These are phyloP conservation scores for Colletotrichum sp. DNA, from an alignment of 2,329 filamentous ascomycete genomes.

Conservation along the genomic window DNA sequence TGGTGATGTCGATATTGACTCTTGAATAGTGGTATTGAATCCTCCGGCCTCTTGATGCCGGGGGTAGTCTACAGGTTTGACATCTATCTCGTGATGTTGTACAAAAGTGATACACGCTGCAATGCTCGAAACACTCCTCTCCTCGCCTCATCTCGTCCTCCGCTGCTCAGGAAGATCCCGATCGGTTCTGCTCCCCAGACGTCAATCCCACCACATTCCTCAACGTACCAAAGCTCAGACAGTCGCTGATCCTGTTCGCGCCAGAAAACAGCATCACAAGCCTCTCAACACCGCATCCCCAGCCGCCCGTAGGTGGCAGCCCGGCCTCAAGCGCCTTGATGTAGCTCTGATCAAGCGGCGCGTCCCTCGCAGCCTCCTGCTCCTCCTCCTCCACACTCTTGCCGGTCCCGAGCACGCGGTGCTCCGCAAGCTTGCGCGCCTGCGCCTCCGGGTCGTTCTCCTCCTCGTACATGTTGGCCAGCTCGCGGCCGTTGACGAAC, in stretches of 20 bases:
- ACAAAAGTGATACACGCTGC: background rate
- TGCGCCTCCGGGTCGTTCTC: conserved; percentile 93
- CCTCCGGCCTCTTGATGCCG: background rate
- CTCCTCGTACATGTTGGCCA: conserved; percentile 98
- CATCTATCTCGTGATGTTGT: background rate
- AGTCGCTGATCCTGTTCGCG: conserved; percentile 79
- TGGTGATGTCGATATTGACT: background rate
- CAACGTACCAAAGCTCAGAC: conserved; percentile 86
- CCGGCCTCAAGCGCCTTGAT: conserved; percentile 85
- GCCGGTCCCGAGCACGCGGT: conserved; percentile 43
- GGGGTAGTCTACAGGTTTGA: background rate
- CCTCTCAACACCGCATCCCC: conserved; percentile 92
- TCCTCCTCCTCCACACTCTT: conserved; percentile 30
- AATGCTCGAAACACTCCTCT: background rate
- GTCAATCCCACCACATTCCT: conserved; percentile 66
- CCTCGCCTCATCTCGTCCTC: background rate
- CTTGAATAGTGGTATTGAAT: background rate
- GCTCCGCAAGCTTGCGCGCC: conserved; percentile 76
- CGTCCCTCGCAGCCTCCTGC: conserved; percentile 42
- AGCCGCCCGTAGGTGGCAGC: conserved; percentile 93
- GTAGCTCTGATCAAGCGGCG: conserved; percentile 77
- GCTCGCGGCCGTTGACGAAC: conserved; percentile 79
- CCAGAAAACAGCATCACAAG: conserved; percentile 91
- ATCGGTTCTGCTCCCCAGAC: conserved; percentile 26
- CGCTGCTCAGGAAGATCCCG: background rate